phyloP scores from a whole-genome alignment of 2,329 filamentous ascomycete species.

The Helotiales sp. region DNA sequence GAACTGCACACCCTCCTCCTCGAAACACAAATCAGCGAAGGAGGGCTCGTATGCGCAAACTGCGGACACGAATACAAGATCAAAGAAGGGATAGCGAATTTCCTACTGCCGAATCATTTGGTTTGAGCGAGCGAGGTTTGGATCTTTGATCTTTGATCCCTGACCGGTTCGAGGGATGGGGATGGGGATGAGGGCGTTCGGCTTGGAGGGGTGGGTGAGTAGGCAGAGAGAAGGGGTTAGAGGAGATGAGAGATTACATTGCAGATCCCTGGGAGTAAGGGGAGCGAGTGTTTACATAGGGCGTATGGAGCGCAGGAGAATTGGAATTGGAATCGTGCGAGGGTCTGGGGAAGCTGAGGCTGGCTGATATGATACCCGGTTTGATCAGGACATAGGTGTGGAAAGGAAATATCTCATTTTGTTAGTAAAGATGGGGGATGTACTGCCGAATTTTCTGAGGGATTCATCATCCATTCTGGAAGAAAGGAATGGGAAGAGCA shows the following conservation, averaged over 20 bases:
- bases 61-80: slow-evolving; percentile 95
- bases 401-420: not conserved
- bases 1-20: slow-evolving; percentile 83
- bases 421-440: too few species aligned
- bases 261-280: too few species aligned
- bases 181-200: not conserved
- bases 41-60: slow-evolving; percentile 86
- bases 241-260: not conserved
- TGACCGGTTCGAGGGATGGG: not conserved
- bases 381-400: not conserved
- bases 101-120: slow-evolving; percentile 89
- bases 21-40: slow-evolving; percentile 88
- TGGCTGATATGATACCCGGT: not conserved
- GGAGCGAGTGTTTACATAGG: too few species aligned
- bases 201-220: not conserved
- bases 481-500: too few species aligned
- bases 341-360: too few species aligned
- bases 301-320: too few species aligned
- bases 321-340: too few species aligned
- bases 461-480: too few species aligned
- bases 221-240: too few species aligned
- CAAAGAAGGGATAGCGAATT: slow-evolving; percentile 96
- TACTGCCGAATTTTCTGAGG: too few species aligned
- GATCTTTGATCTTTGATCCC: too few species aligned
- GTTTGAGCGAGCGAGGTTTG: slow-evolving; percentile 54